phyloP scores from a whole-genome alignment of 495 filamentous ascomycete genomes.

The Penicillium lividum region DNA sequence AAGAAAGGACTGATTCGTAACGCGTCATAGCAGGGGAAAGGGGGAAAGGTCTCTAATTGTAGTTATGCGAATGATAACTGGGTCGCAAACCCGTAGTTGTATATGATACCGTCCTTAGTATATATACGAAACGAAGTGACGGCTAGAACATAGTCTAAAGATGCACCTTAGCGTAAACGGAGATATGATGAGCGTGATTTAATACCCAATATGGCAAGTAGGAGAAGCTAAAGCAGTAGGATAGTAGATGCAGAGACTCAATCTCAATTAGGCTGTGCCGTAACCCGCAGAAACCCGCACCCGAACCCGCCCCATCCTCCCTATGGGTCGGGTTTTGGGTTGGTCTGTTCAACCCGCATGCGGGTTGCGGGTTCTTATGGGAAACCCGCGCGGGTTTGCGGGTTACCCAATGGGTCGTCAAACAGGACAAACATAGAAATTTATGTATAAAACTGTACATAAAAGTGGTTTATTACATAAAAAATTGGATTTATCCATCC shows the following conservation, averaged over 20 bases:
- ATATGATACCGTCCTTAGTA: slow-evolving; percentile 14
- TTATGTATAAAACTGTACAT: no score
- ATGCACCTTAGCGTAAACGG: slow-evolving; percentile 12
- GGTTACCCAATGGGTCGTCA: no score
- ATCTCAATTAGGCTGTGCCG: slow-evolving; percentile 16
- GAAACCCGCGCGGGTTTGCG: no score
- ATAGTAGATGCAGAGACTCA: slow-evolving; percentile 7
- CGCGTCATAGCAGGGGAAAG: slow-evolving; percentile 1
- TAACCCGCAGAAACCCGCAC: no score
- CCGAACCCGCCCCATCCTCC: no score
- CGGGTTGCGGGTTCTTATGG: no score
- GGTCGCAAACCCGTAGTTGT: slow-evolving; percentile 4
- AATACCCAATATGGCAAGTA: slow-evolving; percentile 18
- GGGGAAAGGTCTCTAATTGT: slow-evolving; percentile 17
- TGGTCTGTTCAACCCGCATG: no score
- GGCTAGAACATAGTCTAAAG: slow-evolving; percentile 9
- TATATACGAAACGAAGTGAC: slow-evolving; percentile 3
- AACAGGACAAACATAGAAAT: no score
- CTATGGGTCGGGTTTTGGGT: no score
- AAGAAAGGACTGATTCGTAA: background rate
- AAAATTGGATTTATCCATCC: no score
- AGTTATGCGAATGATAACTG: background rate
- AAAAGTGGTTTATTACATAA: no score
- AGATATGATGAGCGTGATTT: slow-evolving; percentile 17
- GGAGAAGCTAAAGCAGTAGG: slow-evolving; percentile 20